Conservation (phyloP, 345 rosid species). For the Cardamine chenopodiifolia region DNA sequence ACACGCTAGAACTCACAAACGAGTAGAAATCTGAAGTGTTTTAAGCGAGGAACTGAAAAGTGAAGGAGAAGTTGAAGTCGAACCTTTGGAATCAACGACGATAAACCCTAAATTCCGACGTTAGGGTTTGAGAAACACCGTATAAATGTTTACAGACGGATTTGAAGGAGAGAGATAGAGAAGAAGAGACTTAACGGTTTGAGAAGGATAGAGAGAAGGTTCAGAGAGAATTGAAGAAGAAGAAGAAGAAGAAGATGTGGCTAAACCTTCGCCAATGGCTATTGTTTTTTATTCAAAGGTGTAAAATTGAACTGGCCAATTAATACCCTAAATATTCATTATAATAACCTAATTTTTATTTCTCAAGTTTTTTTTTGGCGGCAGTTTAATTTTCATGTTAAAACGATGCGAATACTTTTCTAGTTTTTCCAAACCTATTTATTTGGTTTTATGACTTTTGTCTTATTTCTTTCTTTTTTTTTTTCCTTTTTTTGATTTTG, state of each 20-base stretch:
- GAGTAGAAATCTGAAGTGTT: conserved; percentile 8
- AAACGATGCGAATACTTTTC: neutral
- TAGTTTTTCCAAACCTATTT: neutral
- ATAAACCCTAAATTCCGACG: conserved; percentile 39
- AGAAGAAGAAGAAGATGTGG: conserved; percentile 25
- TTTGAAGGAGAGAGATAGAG: neutral
- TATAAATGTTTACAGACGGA: neutral
- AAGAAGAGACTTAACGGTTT: conserved; percentile 8
- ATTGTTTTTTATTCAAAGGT: conserved; percentile 9
- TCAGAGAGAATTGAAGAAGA: conserved; percentile 16
- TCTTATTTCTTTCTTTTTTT: neutral
- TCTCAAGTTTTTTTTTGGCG: neutral
- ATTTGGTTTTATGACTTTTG: neutral
- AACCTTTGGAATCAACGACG: conserved; percentile 1
- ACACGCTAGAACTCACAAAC: neutral
- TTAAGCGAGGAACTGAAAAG: neutral
- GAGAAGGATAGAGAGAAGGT: neutral
- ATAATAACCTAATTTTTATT: conserved; percentile 9
- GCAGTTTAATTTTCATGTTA: conserved; percentile 26
- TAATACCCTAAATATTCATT: neutral
- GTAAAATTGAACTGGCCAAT: conserved; percentile 23
- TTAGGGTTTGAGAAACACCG: conserved; percentile 34
- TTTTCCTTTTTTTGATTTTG: too few species aligned
- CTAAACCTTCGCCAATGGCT: conserved; percentile 43
- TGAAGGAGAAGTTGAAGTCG: neutral